These are phyloP conservation scores for Phytophthora meadii DNA, from an alignment of 352 stramenopile species.

Conservation along the genomic window DNA sequence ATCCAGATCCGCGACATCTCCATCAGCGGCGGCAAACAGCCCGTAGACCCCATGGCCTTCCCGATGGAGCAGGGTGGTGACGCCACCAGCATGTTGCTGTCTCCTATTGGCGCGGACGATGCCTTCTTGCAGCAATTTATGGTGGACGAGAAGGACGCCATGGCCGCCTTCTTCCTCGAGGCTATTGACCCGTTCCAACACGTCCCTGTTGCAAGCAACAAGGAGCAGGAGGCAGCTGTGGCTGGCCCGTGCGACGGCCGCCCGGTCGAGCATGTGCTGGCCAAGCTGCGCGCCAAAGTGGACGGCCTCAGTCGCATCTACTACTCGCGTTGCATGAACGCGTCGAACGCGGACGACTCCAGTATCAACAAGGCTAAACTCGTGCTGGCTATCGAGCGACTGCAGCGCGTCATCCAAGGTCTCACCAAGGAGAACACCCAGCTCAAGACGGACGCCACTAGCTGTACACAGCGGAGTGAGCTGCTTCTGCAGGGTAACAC, in stretches of 20 bases:
- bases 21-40: conserved; percentile 30
- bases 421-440: conserved; percentile 54
- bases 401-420: conserved; percentile 55
- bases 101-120: conserved; percentile 61
- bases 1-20: conserved; percentile 56
- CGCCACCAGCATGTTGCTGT: conserved; percentile 65
- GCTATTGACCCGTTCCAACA: conserved; percentile 66
- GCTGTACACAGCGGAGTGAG: conserved; percentile 30
- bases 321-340: conserved; percentile 65
- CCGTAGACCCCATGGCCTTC: conserved; percentile 26
- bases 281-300: conserved; percentile 58
- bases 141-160: conserved; percentile 69
- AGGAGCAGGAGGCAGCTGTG: conserved; percentile 10
- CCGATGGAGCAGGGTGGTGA: conserved; percentile 34
- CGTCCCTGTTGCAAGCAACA: conserved; percentile 18
- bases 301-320: conserved; percentile 65
- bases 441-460: conserved; percentile 45
- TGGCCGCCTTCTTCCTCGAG: conserved; percentile 67
- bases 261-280: conserved; percentile 49
- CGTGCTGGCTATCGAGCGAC: conserved; percentile 55
- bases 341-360: conserved; percentile 27
- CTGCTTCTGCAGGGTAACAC: conserved; percentile 17
- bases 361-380: conserved; percentile 58
- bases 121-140: conserved; percentile 49
- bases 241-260: conserved; percentile 19